A percentile compares a stretch with the other conserved stretches of the same genome.
phyloP scores from a whole-genome alignment of 768 basidiomycete genomes.

The Ramaria rubella region DNA sequence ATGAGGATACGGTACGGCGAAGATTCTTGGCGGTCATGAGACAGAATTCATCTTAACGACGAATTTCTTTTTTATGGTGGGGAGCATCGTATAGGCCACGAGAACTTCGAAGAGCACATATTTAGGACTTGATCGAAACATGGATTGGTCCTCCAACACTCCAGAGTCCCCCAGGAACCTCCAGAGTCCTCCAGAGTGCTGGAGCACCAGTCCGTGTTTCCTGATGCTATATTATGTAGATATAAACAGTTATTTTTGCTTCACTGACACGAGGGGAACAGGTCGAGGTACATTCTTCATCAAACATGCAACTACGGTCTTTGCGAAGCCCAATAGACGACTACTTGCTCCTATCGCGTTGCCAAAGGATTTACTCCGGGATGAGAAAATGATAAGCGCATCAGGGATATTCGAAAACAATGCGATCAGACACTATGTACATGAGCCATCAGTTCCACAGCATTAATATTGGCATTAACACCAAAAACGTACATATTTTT shows the following conservation, averaged over 20 bases:
- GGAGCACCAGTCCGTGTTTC: too few species aligned
- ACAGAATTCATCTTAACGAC: background rate
- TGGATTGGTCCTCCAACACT: too few species aligned
- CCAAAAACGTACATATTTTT: background rate
- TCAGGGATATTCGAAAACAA: background rate
- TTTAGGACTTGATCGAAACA: too few species aligned
- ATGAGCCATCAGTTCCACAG: background rate
- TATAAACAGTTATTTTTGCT: too few species aligned
- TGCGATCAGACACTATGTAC: background rate
- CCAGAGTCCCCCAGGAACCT: too few species aligned
- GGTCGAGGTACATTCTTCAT: background rate
- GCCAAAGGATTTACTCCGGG: constrained; percentile 3
- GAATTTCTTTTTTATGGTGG: background rate
- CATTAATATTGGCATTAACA: background rate
- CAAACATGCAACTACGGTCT: background rate
- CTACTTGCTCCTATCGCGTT: background rate
- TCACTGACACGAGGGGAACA: background rate
- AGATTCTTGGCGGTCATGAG: background rate
- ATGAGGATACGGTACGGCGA: background rate
- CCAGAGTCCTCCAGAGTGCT: too few species aligned
- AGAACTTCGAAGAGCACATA: too few species aligned
- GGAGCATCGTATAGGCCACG: background rate
- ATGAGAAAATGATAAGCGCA: constrained; percentile 4
- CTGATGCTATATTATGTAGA: too few species aligned
- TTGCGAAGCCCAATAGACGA: background rate